Evolutionary conservation across 2,329 filamentous ascomycete species (phyloP), one percentile per base, ranked within the genome.

Genomic region (Xylaria multiplex): DNA sequence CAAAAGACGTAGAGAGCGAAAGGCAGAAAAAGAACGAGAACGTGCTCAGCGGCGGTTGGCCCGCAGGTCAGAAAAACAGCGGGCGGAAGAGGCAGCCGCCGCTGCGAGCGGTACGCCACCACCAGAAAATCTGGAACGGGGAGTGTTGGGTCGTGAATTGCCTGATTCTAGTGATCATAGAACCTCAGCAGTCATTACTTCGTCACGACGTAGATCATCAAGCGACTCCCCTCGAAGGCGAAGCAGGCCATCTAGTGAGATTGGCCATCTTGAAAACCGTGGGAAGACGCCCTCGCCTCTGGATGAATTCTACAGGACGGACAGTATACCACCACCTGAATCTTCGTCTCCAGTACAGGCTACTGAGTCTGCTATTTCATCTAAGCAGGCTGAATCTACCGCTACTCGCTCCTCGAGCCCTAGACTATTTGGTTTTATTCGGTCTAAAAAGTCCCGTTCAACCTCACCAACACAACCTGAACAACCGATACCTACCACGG

Each of bases 1-100:
- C 75, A 86, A 90, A 70, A 88, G 94, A 73, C 87, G 96, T 64
- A 88, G 86, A 70, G 92, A 97, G 71, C 88, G 89, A 76, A 94
- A 92, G 79, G 87, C 85, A 59, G 83, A 86, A 64, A 84, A 85
- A 43, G 90, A 95, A 24, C 87, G 89, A 68, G 88, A 93, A 68
- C 88, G 85, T 69, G 79, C 90, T 27, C 88, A 91, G 70, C 85
- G 85, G 60, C 88, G 86, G 64, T 80, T 96, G 27, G 85, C 88
- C 46, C 84, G 87, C 58, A 85, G 87, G 68, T 89, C 89, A 59
- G 91, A 94, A 73, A 88, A 87, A 71, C 88, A 91, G 74, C 85
- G 78, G 67, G 83, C 84, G 55, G 85, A 89, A 70, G 82, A 87
- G 73, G 83, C 84, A 32, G 84, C 86, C 56, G 85, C 86, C 27